These are phyloP conservation scores for Rubia tinctorum DNA, from an alignment of 305 asterid species.

Conservation along the genomic window DNA sequence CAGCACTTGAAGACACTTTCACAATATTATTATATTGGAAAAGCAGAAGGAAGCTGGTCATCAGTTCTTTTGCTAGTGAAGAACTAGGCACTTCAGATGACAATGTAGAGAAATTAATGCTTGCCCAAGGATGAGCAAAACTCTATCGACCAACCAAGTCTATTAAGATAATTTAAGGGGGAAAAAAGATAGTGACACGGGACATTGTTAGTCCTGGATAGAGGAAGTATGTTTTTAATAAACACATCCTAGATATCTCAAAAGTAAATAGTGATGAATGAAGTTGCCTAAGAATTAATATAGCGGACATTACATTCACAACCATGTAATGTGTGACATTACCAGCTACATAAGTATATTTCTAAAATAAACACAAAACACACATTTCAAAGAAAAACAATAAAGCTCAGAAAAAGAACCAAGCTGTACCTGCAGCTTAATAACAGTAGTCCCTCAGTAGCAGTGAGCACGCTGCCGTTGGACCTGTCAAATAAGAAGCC, in stretches of 20 bases:
- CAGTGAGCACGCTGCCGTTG: slow-evolving; percentile 64
- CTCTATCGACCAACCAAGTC: too few relatives aligned
- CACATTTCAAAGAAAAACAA: not conserved
- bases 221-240: not conserved
- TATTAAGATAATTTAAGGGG: not conserved
- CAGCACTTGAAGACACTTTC: not conserved
- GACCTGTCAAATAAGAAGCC: slow-evolving; percentile 79
- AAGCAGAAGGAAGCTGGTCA: not conserved
- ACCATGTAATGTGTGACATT: not conserved
- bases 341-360: not conserved
- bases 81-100: not conserved
- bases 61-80: not conserved
- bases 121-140: too few relatives aligned
- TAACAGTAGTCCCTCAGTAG: slow-evolving; percentile 72
- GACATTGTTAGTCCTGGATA: not conserved
- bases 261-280: not conserved
- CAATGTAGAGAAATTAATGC: too few relatives aligned
- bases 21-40: not conserved
- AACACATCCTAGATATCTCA: not conserved
- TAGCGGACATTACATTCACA: not conserved
- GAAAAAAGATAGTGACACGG: not conserved
- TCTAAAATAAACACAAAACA: not conserved
- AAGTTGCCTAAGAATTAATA: not conserved
- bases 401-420: slow-evolving; percentile 2
- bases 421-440: slow-evolving; percentile 75